Percentiles rank a stretch among this genome's conserved stretches.
These are phyloP conservation scores for Leccinum olivaceopallidum DNA, from an alignment of 768 basidiomycete species.

Conservation along the genomic window DNA sequence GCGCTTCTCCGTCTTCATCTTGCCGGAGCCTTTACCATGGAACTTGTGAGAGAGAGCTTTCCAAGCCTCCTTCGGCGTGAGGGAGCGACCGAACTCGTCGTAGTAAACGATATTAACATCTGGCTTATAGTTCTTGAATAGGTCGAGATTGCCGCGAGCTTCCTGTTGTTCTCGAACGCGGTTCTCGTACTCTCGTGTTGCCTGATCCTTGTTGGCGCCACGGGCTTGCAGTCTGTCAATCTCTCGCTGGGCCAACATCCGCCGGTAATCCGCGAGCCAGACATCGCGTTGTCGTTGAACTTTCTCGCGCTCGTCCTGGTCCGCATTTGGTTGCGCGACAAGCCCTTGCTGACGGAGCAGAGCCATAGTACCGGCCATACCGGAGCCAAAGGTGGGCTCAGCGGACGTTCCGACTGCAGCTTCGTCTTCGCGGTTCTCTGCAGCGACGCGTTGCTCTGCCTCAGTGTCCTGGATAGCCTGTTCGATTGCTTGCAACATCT, in stretches of 20 bases:
- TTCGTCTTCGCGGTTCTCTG: slow-evolving; percentile 32
- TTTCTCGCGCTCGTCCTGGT: slow-evolving; percentile 74
- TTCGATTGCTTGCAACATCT: slow-evolving; percentile 79
- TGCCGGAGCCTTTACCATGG: slow-evolving; percentile 96
- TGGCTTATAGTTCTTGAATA: slow-evolving; percentile 94
- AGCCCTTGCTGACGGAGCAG: slow-evolving; percentile 94
- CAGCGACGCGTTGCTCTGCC: slow-evolving; percentile 46
- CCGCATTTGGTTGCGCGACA: slow-evolving; percentile 60
- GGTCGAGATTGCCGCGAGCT: slow-evolving; percentile 73
- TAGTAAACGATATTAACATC: slow-evolving; percentile 96
- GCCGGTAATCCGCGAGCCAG: slow-evolving; percentile 88
- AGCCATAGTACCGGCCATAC: slow-evolving; percentile 86
- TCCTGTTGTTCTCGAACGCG: slow-evolving; percentile 90
- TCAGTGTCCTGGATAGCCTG: slow-evolving; percentile 64
- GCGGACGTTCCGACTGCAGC: slow-evolving; percentile 59
- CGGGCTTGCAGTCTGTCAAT: slow-evolving; percentile 74
- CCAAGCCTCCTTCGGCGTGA: slow-evolving; percentile 97
- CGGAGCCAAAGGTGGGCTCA: slow-evolving; percentile 79
- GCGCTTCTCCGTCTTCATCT: slow-evolving; percentile 96
- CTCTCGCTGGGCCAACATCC: slow-evolving; percentile 75
- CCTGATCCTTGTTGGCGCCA: slow-evolving; percentile 87
- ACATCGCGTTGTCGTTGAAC: slow-evolving; percentile 82
- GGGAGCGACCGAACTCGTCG: slow-evolving; percentile 88
- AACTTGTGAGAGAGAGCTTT: slow-evolving; percentile 97
- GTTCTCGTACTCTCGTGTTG: slow-evolving; percentile 93